Base-by-base conservation (phyloP, 2,329 filamentous ascomycete genomes). In the Pseudogymnoascus sp. region DNA sequence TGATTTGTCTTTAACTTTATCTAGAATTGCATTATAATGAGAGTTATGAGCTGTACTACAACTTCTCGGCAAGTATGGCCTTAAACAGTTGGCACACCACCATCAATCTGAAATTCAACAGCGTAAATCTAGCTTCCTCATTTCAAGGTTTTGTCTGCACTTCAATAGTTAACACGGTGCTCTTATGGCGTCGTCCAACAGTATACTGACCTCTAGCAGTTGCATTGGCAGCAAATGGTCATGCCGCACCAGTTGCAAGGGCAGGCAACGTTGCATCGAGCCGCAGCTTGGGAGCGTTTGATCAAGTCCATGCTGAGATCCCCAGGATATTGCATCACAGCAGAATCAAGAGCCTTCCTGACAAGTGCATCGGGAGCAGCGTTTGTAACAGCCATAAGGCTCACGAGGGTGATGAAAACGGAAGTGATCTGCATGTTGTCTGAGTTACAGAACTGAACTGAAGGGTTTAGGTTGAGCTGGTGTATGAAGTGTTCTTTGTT, bases 161-260 rank as follows among this genome's bases (percentile, higher is more conserved):
- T 49, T 28, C 9, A 49, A 49, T 28, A 28, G 23, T 49, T 49
- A 49, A 28, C 23, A 49, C 23, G 7, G 23, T 28, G 12, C 23
- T 28, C 14, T 25, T n/a, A 28, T 28, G 9, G 11, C 3, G 21
- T n/a, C 23, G 12, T 18, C 7, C 21, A 49, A 28, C 21, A 28
- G 21, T 9, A 49, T 8, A 49, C 43, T 49, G 28, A 49, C 23
- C 21, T 49, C 23, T 49, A 49, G 23, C 43, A 49, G 23, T 14
- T 49, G 43, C 23, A 49, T 6, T 49, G 12, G 43, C 43, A 28
- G 43, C 43, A 49, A 16, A 49, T 49, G 12, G 43, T 49, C 23
- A 49, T 49, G 12, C 43, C 43, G 43, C 43, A 49, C 43, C 43
- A 49, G 43, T 49, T 49, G 43, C 43, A 49, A 28, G 43, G 43